A percentile compares a stretch with the other conserved stretches of the same genome.
These are phyloP conservation scores for Theobroma cacao DNA, from an alignment of 345 rosid genomes.

Conservation along the genomic window DNA sequence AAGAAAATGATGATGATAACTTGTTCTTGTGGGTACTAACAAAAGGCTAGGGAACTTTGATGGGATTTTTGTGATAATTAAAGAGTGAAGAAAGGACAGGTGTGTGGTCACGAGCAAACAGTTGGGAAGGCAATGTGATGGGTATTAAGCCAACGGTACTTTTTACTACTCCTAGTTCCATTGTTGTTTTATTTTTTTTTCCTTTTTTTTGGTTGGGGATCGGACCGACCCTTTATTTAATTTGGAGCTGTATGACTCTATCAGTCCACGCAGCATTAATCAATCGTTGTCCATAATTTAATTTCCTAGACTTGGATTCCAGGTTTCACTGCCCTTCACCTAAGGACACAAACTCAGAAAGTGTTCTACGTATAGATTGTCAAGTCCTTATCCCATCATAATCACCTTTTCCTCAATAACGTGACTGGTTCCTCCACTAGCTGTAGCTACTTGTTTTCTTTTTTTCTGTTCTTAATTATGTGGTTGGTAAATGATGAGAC, in stretches of 20 bases:
- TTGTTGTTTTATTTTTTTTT: background rate
- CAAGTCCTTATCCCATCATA: background rate
- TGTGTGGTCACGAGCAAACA: slow-evolving; percentile 12
- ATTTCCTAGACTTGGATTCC: background rate
- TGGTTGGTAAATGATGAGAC: background rate
- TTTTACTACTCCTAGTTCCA: background rate
- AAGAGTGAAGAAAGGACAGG: background rate
- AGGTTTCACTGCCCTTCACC: background rate
- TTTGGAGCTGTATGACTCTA: background rate
- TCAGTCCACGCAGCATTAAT: background rate
- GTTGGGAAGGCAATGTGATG: background rate
- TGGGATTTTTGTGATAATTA: slow-evolving; percentile 1
- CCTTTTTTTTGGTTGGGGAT: background rate
- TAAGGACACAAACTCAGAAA: background rate
- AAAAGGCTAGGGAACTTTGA: background rate
- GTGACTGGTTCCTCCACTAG: background rate
- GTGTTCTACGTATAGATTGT: background rate
- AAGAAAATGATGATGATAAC: background rate
- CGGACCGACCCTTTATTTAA: too few relatives aligned
- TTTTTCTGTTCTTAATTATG: background rate
- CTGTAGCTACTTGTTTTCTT: background rate
- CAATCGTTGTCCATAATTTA: background rate
- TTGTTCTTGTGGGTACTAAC: background rate
- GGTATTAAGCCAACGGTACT: background rate
- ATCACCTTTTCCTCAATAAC: background rate